These are phyloP conservation scores for Holtermannia corniformis DNA, from an alignment of 768 basidiomycete species.

Conservation along the genomic window DNA sequence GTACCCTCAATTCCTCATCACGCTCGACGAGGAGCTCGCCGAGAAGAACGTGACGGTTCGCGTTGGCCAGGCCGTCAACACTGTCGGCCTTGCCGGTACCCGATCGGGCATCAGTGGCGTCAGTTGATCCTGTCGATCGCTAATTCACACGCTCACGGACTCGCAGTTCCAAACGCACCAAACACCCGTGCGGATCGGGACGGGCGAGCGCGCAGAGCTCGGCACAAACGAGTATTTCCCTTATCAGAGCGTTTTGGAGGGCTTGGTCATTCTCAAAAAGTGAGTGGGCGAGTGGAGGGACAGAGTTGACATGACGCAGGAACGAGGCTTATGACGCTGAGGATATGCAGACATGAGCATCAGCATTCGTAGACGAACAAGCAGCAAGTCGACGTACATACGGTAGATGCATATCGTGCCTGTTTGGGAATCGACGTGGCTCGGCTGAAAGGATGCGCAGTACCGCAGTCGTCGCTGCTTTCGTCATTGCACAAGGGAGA, in stretches of 20 bases:
- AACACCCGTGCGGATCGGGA: conserved; percentile 89
- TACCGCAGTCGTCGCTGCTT: too few species aligned
- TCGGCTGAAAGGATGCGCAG: too few species aligned
- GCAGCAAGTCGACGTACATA: too few species aligned
- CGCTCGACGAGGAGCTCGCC: conserved; percentile 83
- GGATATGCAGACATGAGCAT: conserved; percentile 16
- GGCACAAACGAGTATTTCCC: conserved; percentile 96
- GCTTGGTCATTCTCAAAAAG: conserved; percentile 83
- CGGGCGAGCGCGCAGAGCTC: conserved; percentile 86
- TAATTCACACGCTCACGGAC: background rate
- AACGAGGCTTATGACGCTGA: conserved; percentile 43
- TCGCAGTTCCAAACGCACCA: conserved; percentile 84
- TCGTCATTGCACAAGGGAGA: too few species aligned
- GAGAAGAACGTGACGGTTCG: conserved; percentile 81
- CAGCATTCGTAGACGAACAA: too few species aligned
- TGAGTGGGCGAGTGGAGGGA: conserved; percentile 54
- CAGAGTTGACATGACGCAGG: conserved; percentile 15
- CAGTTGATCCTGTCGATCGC: conserved; percentile 10
- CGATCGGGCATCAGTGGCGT: conserved; percentile 49
- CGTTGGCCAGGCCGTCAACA: conserved; percentile 93
- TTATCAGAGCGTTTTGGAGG: conserved; percentile 80
- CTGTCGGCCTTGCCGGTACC: conserved; percentile 95
- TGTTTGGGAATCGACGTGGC: too few species aligned
- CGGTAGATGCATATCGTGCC: too few species aligned
- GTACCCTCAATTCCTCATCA: conserved; percentile 98